Conservation (phyloP, 306 rosid species). For the Gastrolobium villosum region DNA sequence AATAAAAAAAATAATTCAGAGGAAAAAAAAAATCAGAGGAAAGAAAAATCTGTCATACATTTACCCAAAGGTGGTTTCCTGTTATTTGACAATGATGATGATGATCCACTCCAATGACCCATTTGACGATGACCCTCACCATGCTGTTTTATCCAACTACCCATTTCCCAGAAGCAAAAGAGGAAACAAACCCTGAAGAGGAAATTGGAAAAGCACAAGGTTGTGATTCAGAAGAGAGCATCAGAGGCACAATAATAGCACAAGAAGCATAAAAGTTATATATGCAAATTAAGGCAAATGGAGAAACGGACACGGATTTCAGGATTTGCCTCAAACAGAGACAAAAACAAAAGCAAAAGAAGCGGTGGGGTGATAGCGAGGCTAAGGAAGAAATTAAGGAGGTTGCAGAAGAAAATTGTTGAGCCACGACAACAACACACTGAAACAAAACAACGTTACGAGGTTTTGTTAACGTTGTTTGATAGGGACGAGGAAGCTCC, state of each 20-base stretch:
- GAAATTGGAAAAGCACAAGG: not conserved
- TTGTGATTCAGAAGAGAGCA: not conserved
- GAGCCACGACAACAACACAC: not conserved
- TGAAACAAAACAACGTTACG: slow-evolving; percentile 3
- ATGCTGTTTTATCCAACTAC: slow-evolving; percentile 57
- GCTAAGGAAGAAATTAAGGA: slow-evolving; percentile 21
- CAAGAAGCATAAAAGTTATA: no score
- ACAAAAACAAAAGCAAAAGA: not conserved
- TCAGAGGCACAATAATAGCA: not conserved
- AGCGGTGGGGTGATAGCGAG: not conserved
- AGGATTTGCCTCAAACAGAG: not conserved
- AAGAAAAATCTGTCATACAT: not conserved
- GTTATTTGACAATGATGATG: slow-evolving; percentile 34
- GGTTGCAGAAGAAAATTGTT: not conserved
- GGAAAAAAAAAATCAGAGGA: no score
- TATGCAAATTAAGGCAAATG: not conserved
- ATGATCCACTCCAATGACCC: slow-evolving; percentile 47
- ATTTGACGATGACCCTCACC: slow-evolving; percentile 50
- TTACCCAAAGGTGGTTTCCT: slow-evolving; percentile 63
- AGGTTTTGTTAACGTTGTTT: slow-evolving; percentile 19
- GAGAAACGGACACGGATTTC: not conserved
- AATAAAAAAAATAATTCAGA: not conserved
- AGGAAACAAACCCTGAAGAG: not conserved
- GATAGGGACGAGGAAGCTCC: not conserved
- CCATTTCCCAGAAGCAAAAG: slow-evolving; percentile 52